Evolutionary conservation across 2,329 filamentous ascomycete genomes (phyloP), one percentile per base, ranked within the genome.

Genomic region (Stagonosporopsis cucurbitacearum): DNA sequence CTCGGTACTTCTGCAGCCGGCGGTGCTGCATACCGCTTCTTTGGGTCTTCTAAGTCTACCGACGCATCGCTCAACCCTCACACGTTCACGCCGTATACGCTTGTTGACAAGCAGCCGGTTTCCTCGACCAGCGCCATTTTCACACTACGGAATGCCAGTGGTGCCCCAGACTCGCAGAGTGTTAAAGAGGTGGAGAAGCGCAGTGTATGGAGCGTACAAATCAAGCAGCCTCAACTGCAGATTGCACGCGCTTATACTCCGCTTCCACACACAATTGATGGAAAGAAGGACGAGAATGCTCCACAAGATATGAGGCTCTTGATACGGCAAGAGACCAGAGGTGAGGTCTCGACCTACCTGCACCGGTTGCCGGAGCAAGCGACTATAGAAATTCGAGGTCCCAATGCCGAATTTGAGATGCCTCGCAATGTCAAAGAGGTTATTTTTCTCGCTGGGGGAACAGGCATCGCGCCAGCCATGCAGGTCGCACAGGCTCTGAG

Each of bases 171-270:
- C n/a, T 59, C 65, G 3, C 66, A 73, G 11, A 68, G 64, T 44
- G 62, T 75, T 6, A 66, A 63, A 32, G 68, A 76, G 28, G 67
- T 65, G 15, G 88, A 86, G 84, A 75, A 76, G 39, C 81, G 84
- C 52, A 89, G 90, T 4, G 82, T 96, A 37, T 96, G 92, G 89
- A 92, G 89, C 60, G 88, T 98, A 30, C 90, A 97, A 79, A 87
- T 96, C 70, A 96, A 96, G 78, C 95, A 98, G 78, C 95, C 95
- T 2, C 88, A 96, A 73, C 78, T 98, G 54, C 93, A 97, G 77
- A 96, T 99, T 65, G 91, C 91, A 39, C 81, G 95, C 59, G 88
- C 92, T 54, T 99, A 99, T 76, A 98, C 95, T 4, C 92, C 94
- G 0, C 80, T 99, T 0, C 94, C 92, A 0, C 83, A 86, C 2